Percentiles rank a stretch among this genome's conserved stretches.
Conservation (phyloP, 257 asterid genomes). For the Solanum arcanum region DNA sequence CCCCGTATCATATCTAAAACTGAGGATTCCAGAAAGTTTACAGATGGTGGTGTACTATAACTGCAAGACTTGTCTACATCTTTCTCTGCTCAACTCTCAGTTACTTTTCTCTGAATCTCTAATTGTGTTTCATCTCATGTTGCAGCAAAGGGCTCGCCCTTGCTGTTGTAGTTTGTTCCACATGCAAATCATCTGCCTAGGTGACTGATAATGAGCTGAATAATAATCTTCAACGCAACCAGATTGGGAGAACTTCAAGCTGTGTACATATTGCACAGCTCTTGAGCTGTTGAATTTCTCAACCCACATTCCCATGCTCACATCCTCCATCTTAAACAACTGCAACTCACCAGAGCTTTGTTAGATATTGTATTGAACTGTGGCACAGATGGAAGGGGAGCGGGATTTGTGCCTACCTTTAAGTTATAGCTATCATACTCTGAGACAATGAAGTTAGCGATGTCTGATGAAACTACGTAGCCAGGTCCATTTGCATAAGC, state of each 20-base stretch:
- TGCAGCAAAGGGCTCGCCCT: constrained; percentile 67
- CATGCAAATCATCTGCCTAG: constrained; percentile 82
- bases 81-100: neutral
- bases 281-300: constrained; percentile 51
- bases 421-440: constrained; percentile 52
- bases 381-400: neutral
- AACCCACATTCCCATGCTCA: constrained; percentile 97
- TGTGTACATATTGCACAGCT: constrained; percentile 65
- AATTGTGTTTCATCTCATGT: constrained; percentile 53
- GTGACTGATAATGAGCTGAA: constrained; percentile 89
- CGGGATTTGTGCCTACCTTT: constrained; percentile 35
- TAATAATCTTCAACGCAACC: constrained; percentile 79
- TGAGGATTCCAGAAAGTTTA: constrained; percentile 14
- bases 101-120: neutral
- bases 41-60: constrained; percentile 15
- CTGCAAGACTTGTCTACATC: constrained; percentile 33
- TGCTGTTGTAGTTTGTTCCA: constrained; percentile 59
- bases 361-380: neutral
- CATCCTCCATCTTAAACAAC: constrained; percentile 97
- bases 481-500: constrained; percentile 99
- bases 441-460: constrained; percentile 57
- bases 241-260: constrained; percentile 83
- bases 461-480: constrained; percentile 78
- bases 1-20: constrained; percentile 9
- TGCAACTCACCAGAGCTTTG: constrained; percentile 8